These are phyloP conservation scores for Schoenoplectus triqueter DNA, from an alignment of 202 grass and related monocot genomes.

Conservation along the genomic window DNA sequence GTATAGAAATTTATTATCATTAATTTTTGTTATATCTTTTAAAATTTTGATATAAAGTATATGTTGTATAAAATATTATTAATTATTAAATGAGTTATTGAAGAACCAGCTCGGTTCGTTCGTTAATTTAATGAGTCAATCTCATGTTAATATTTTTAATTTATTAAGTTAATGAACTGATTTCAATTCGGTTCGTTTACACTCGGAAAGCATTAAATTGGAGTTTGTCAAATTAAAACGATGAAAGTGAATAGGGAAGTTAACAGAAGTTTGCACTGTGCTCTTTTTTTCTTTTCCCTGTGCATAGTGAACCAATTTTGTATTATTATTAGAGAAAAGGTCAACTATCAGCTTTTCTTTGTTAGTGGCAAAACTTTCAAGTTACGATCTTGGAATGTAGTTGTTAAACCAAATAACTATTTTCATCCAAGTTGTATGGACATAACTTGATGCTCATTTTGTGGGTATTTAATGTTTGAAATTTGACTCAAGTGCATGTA, in stretches of 20 bases:
- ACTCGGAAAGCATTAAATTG: background rate
- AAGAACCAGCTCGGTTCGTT: background rate
- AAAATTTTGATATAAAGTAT: too few species aligned
- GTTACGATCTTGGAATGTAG: slow-evolving; percentile 10
- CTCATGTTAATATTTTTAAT: too few species aligned
- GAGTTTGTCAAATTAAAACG: background rate
- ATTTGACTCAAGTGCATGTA: slow-evolving; percentile 30
- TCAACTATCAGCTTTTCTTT: background rate
- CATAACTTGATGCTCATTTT: slow-evolving; percentile 9
- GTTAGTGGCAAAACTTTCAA: slow-evolving; percentile 1
- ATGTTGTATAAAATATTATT: too few species aligned
- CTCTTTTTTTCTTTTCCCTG: background rate
- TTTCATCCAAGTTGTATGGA: background rate
- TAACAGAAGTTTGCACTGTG: too few species aligned
- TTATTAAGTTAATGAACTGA: background rate
- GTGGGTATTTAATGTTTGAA: slow-evolving; percentile 12
- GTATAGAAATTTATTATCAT: too few species aligned
- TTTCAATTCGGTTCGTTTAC: background rate
- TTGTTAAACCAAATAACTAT: slow-evolving; percentile 18
- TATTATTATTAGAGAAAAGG: background rate
- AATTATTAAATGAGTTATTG: background rate
- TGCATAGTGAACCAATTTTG: background rate
- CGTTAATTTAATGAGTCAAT: too few species aligned
- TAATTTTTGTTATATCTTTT: too few species aligned
- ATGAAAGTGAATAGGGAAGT: background rate